Evolutionary conservation across 352 stramenopile genomes (phyloP).

Genomic region (Globisporangium megalacanthum): DNA sequence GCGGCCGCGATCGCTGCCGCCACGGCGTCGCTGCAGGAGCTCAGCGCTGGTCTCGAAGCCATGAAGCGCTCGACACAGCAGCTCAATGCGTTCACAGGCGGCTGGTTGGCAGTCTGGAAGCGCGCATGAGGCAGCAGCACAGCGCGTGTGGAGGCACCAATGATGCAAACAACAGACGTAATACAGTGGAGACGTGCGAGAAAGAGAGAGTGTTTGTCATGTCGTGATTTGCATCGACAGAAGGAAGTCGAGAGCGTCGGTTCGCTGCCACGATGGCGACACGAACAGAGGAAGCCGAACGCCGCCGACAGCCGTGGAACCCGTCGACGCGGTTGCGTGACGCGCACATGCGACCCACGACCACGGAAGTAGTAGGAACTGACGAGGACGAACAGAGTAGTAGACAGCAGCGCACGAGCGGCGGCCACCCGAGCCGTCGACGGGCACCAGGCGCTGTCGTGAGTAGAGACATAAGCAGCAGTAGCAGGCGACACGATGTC

Average conservation of each 20-base stretch:
- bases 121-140: conserved; percentile 14
- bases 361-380: background rate
- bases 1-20: conserved; percentile 37
- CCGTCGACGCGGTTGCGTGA: conserved; percentile 32
- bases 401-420: too few species aligned
- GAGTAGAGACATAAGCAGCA: too few species aligned
- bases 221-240: background rate
- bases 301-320: conserved; percentile 30
- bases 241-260: background rate
- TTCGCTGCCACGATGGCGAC: background rate
- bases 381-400: background rate
- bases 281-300: background rate
- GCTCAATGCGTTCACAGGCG: conserved; percentile 67
- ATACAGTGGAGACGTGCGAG: background rate
- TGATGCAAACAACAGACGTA: background rate
- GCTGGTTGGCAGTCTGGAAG: conserved; percentile 73
- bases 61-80: conserved; percentile 66
- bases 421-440: too few species aligned
- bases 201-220: background rate
- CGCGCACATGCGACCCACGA: background rate
- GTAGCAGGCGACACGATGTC: too few species aligned
- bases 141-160: background rate
- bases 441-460: too few species aligned
- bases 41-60: conserved; percentile 52
- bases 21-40: conserved; percentile 57